phyloP scores from a whole-genome alignment of 208 protist genomes.

The Leishmania mexicana region DNA sequence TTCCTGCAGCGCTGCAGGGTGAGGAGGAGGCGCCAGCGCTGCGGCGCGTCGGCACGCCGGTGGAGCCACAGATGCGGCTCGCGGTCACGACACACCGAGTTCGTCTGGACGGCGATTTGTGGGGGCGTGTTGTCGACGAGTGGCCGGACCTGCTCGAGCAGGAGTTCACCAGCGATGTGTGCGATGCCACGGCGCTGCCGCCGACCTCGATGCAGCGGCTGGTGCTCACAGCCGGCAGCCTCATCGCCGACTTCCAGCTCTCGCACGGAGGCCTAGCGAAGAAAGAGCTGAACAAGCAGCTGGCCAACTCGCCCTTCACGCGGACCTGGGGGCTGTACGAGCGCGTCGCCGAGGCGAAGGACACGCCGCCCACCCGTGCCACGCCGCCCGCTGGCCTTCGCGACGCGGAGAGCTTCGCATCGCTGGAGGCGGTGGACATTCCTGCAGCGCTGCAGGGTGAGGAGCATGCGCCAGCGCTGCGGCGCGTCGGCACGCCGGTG shows the following conservation, averaged over 20 bases:
- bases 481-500: not conserved
- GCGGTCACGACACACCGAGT: slow-evolving; percentile 41
- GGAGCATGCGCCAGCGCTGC: not conserved
- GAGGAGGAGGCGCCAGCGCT: not conserved
- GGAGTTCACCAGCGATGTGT: slow-evolving; percentile 48
- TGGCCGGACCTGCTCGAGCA: slow-evolving; percentile 31
- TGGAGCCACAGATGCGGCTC: not conserved
- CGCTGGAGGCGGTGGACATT: not conserved
- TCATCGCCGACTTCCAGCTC: slow-evolving; percentile 32
- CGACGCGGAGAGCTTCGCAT: not conserved
- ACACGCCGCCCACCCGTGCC: not conserved
- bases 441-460: too few relatives aligned
- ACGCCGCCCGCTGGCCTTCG: not conserved
- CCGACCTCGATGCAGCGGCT: slow-evolving; percentile 9
- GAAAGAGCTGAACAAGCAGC: slow-evolving; percentile 24
- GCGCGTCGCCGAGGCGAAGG: not conserved
- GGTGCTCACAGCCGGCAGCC: slow-evolving; percentile 25
- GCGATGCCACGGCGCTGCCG: slow-evolving; percentile 24
- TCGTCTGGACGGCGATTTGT: slow-evolving; percentile 46
- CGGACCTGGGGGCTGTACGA: slow-evolving; percentile 28
- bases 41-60: slow-evolving; percentile 4
- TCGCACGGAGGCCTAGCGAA: slow-evolving; percentile 20
- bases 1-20: not conserved
- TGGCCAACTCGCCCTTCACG: slow-evolving; percentile 15
- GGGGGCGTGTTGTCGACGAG: slow-evolving; percentile 33